Conservation (phyloP, 1,284 basidiomycete genomes). For the Megacollybia platyphylla region DNA sequence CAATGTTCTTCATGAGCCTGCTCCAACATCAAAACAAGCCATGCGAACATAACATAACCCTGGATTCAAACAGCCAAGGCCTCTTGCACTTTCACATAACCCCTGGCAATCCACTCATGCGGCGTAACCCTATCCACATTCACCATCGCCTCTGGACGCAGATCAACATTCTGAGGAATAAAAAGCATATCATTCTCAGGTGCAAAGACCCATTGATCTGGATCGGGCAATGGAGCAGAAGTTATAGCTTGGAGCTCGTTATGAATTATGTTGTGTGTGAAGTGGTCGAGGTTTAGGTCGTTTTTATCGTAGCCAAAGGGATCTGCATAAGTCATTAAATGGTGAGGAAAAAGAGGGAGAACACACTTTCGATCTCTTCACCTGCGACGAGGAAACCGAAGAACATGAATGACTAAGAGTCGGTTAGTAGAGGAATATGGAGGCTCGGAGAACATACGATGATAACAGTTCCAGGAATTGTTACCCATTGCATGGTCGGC, state of each 20-base stretch:
- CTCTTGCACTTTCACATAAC: slow-evolving; percentile 27
- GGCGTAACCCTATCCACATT: slow-evolving; percentile 30
- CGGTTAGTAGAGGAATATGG: slow-evolving; percentile 4
- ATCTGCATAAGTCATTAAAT: slow-evolving; percentile 6
- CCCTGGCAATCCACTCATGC: slow-evolving; percentile 40
- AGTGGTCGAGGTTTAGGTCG: slow-evolving; percentile 58
- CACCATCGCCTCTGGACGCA: slow-evolving; percentile 4
- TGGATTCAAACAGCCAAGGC: slow-evolving; percentile 12
- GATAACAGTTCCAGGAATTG: slow-evolving; percentile 48
- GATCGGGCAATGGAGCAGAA: slow-evolving; percentile 41
- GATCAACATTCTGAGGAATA: slow-evolving; percentile 11
- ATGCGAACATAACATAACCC: too few relatives aligned
- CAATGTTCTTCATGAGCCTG: too few relatives aligned
- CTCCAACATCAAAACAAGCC: too few relatives aligned
- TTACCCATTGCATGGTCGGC: slow-evolving; percentile 44
- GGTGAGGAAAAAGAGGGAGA: too few relatives aligned
- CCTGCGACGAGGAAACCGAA: slow-evolving; percentile 60
- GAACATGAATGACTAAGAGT: slow-evolving; percentile 40
- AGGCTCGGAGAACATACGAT: slow-evolving; percentile 11
- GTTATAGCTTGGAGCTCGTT: slow-evolving; percentile 46
- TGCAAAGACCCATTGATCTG: slow-evolving; percentile 43
- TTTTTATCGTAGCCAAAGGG: slow-evolving; percentile 48
- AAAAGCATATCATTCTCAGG: slow-evolving; percentile 47
- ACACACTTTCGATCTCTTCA: slow-evolving; percentile 58
- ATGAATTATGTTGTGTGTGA: slow-evolving; percentile 54